A percentile compares a stretch with the other conserved stretches of the same genome.
These are phyloP conservation scores for Pezicula radicicola DNA, from an alignment of 2,329 filamentous ascomycete genomes.

Conservation along the genomic window DNA sequence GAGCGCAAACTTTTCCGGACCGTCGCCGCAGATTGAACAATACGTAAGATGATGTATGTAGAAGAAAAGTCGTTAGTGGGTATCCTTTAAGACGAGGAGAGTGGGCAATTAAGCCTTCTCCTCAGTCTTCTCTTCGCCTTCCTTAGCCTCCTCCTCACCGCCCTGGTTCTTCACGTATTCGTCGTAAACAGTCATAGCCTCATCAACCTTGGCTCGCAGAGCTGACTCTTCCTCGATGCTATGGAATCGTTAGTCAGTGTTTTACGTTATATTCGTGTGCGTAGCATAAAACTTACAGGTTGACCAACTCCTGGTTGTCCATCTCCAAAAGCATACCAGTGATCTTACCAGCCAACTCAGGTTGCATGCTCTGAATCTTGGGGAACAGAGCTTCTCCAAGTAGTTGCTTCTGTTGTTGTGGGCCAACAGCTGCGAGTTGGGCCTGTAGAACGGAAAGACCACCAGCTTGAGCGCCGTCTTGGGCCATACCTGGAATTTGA, in stretches of 20 bases:
- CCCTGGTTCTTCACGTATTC: constrained; percentile 81
- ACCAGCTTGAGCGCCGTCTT: constrained; percentile 22
- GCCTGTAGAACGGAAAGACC: constrained; percentile 46
- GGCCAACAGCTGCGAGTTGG: constrained; percentile 52
- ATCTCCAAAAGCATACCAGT: constrained; percentile 99
- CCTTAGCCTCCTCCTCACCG: constrained; percentile 39
- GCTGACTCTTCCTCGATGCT: constrained; percentile 88
- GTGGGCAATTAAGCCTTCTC: constrained; percentile 47
- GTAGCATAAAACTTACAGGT: constrained; percentile 69
- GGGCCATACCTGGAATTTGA: constrained; percentile 25
- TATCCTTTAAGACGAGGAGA: constrained; percentile 11
- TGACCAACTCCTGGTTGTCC: constrained; percentile 92
- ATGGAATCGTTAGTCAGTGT: constrained; percentile 25
- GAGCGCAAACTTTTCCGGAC: constrained; percentile 28
- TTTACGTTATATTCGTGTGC: not conserved
- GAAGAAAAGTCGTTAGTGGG: constrained; percentile 7
- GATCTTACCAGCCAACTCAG: constrained; percentile 96
- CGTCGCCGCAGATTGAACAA: constrained; percentile 26
- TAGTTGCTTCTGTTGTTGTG: constrained; percentile 95
- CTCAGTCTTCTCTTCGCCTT: constrained; percentile 49
- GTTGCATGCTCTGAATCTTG: constrained; percentile 94
- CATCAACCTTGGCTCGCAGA: constrained; percentile 92
- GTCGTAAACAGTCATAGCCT: constrained; percentile 95
- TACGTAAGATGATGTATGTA: constrained; percentile 14
- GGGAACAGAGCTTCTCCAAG: constrained; percentile 97